Evolutionary conservation across 495 filamentous ascomycete genomes (phyloP), one percentile per base, ranked within the genome.

Genomic region (Neurospora cerealis): DNA sequence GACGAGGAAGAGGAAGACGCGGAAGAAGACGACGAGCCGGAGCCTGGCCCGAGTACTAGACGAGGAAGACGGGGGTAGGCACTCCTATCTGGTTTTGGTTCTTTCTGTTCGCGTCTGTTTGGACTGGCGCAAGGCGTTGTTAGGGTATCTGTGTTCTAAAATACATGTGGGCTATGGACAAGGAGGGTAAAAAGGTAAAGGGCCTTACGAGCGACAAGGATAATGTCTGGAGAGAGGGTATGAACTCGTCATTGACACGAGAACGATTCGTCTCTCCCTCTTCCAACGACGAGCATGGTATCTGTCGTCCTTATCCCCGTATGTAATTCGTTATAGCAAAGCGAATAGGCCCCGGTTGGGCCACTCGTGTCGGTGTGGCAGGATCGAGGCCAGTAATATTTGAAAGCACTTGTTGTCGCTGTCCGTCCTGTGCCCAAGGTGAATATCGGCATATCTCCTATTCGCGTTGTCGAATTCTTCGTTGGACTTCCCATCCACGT

Each of bases 41-140:
- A 79, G 6, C 78, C 79, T 4, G 79, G 75, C 1, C 73, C 78
- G 21, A 80, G 78, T 72, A 71, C 21, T 38, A 54, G 73, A 36
- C 74, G 73, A 13, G 62, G 73, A 69, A 69, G 75, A 36, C 73
- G 78, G 19, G 75, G 76, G 34, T 72, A 72, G 36, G 15, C 28
- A 34, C 24, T 8, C 28, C 6, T 17, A 32, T 66, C 54, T 34
- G 54, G 54, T 34, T 17, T 36, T 17, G 2, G 32, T 17, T 66
- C 28, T 66, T 34, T 66, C 6, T 66, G 54, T 34, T 66, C 28
- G 34, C 28, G 28, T 66, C 54, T 66, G 54, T 66, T 36, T 34
- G 15, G 54, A 66, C 15, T 66, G 28, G 54, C 28, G 54, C 54
- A 66, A 66, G 54, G 54, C 54, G 54, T 66, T 62, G 54, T 62